Evolutionary conservation across 2,329 filamentous ascomycete genomes (phyloP).

Genomic region (Pseudodiploospora longispora): DNA sequence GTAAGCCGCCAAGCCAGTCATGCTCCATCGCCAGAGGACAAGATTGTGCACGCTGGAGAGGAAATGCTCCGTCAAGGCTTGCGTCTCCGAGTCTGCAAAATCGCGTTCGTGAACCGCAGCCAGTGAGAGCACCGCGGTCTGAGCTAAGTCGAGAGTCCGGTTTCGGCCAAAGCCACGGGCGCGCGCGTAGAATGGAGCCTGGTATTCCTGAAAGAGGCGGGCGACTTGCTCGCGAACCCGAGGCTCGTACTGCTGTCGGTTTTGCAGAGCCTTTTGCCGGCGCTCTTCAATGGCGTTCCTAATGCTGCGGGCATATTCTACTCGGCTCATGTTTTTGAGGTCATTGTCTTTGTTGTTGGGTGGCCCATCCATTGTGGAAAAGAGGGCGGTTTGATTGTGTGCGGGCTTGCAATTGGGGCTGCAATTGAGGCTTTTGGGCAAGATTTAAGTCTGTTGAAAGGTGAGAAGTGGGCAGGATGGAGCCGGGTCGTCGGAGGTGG

Average conservation of each 20-base stretch:
- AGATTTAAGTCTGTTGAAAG: too few relatives aligned
- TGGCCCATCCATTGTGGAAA: slow-evolving; percentile 11
- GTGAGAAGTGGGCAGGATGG: slow-evolving; percentile 1
- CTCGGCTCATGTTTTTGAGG: slow-evolving; percentile 12
- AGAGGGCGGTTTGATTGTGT: too few relatives aligned
- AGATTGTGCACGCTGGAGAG: slow-evolving; percentile 23
- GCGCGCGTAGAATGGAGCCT: slow-evolving; percentile 23
- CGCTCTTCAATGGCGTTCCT: slow-evolving; percentile 25
- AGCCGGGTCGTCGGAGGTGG: background rate
- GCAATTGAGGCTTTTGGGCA: too few relatives aligned
- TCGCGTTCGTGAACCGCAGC: slow-evolving; percentile 21
- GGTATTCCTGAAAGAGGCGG: slow-evolving; percentile 23
- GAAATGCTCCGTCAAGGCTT: slow-evolving; percentile 26
- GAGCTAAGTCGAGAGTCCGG: slow-evolving; percentile 20
- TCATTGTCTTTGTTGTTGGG: slow-evolving; percentile 18
- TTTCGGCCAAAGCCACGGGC: slow-evolving; percentile 20
- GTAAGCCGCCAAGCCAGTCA: slow-evolving; percentile 15
- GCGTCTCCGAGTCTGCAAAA: slow-evolving; percentile 28
- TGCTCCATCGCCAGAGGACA: slow-evolving; percentile 20
- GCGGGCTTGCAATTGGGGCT: too few relatives aligned
- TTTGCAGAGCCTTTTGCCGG: slow-evolving; percentile 19
- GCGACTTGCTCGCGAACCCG: slow-evolving; percentile 23
- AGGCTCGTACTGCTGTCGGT: slow-evolving; percentile 21
- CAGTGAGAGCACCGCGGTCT: slow-evolving; percentile 19
- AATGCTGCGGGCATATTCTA: slow-evolving; percentile 15